Evolutionary conservation across 2,329 filamentous ascomycete species (phyloP).

Genomic region (Aspergillus candidus): DNA sequence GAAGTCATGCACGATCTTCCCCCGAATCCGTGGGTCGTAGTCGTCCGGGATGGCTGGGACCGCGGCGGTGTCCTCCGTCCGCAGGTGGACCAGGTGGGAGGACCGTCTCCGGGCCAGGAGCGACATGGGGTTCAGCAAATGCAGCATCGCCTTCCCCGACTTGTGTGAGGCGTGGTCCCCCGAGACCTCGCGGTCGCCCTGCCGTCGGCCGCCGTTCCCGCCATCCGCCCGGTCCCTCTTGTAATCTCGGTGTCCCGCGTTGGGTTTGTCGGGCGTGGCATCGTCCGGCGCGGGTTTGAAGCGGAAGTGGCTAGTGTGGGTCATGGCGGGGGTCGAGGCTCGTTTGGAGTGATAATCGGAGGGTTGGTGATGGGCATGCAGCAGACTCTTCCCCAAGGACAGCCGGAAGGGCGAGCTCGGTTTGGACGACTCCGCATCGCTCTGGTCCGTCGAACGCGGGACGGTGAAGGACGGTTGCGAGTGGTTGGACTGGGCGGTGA

Average conservation of each 20-base stretch:
- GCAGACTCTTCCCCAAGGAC: slow-evolving; percentile 28
- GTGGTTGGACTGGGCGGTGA: slow-evolving; percentile 21
- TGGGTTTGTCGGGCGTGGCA: slow-evolving; percentile 18
- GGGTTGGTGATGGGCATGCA: slow-evolving; percentile 17
- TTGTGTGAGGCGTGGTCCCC: slow-evolving; percentile 26
- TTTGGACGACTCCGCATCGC: slow-evolving; percentile 26
- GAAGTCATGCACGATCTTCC: slow-evolving; percentile 60
- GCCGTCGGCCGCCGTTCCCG: slow-evolving; percentile 16
- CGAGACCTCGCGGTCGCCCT: slow-evolving; percentile 23
- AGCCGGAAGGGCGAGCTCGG: slow-evolving; percentile 31
- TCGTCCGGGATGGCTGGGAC: slow-evolving; percentile 52
- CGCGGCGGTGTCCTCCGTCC: slow-evolving; percentile 48
- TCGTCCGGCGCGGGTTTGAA: slow-evolving; percentile 26
- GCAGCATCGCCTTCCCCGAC: slow-evolving; percentile 46
- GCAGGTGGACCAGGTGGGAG: slow-evolving; percentile 43
- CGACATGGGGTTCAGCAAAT: slow-evolving; percentile 56
- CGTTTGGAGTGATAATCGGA: slow-evolving; percentile 22
- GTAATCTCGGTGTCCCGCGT: slow-evolving; percentile 20
- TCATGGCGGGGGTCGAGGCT: slow-evolving; percentile 21
- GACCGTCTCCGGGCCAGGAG: slow-evolving; percentile 53
- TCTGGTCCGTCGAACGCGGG: slow-evolving; percentile 16
- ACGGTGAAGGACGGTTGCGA: slow-evolving; percentile 21
- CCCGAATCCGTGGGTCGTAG: slow-evolving; percentile 58
- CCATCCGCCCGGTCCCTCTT: slow-evolving; percentile 21
- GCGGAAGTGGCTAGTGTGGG: slow-evolving; percentile 20